phyloP scores from a whole-genome alignment of 225 moss, liverwort and hornwort genomes.

The Asterella californica region DNA sequence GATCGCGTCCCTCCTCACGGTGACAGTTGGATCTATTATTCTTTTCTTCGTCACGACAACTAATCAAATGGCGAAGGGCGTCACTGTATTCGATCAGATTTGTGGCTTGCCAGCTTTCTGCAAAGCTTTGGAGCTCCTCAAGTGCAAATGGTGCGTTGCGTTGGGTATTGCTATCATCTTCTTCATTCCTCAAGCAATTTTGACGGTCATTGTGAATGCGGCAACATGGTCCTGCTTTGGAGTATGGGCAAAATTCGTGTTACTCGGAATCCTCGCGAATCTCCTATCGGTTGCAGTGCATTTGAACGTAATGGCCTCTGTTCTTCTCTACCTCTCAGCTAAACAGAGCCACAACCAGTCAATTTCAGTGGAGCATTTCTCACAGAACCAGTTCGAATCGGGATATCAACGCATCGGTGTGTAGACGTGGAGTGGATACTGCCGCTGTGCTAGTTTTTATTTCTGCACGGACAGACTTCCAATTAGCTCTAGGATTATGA shows the following conservation, averaged over 20 bases:
- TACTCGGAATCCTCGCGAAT: background rate
- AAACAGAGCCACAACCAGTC: conserved; percentile 2
- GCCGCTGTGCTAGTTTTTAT: no score
- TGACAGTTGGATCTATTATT: background rate
- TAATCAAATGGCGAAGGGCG: conserved; percentile 5
- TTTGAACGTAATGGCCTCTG: conserved; percentile 5
- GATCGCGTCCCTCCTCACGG: background rate
- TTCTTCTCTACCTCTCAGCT: background rate
- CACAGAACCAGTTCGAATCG: background rate
- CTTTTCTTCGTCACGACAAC: conserved; percentile 3
- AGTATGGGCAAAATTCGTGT: conserved; percentile 3
- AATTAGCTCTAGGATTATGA: no score
- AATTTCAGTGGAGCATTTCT: conserved; percentile 4
- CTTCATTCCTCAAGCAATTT: background rate
- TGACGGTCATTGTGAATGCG: background rate
- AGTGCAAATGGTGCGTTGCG: conserved; percentile 9
- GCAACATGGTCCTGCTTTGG: background rate
- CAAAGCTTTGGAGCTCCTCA: conserved; percentile 8
- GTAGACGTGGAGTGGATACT: background rate
- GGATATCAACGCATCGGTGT: conserved; percentile 3
- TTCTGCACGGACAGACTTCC: no score
- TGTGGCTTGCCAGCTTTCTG: conserved; percentile 1
- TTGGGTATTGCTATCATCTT: background rate
- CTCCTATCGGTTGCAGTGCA: background rate
- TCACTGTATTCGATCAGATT: background rate